phyloP scores from a whole-genome alignment of 1,284 basidiomycete genomes.

The Irpex sp. region DNA sequence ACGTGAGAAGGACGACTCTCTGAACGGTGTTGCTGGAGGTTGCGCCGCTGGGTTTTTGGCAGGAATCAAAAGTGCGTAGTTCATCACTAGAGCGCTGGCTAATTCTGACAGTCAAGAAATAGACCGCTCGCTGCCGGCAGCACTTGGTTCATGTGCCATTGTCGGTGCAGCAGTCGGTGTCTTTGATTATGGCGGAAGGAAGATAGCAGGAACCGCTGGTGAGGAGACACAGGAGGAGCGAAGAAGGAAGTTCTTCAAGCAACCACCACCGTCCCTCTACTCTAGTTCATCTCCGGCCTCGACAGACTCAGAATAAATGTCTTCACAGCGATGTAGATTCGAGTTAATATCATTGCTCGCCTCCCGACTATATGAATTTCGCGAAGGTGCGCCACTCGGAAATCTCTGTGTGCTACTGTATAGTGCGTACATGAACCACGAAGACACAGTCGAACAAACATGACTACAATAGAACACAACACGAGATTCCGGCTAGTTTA shows the following conservation, averaged over 20 bases:
- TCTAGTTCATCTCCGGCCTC: conserved; percentile 16
- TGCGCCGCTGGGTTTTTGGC: conserved; percentile 93
- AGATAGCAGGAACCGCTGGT: conserved; percentile 42
- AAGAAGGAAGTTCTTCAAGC: conserved; percentile 73
- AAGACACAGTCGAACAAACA: not conserved
- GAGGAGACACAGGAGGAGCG: conserved; percentile 53
- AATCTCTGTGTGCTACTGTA: not conserved
- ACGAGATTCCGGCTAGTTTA: not conserved
- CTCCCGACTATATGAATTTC: not conserved
- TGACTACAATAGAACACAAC: not conserved
- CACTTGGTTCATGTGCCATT: conserved; percentile 77
- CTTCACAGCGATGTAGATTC: not conserved
- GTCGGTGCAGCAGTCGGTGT: conserved; percentile 81
- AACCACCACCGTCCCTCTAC: conserved; percentile 31
- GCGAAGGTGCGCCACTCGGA: not conserved
- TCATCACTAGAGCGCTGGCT: conserved; percentile 4
- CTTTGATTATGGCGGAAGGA: conserved; percentile 78
- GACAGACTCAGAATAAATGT: conserved; percentile 24
- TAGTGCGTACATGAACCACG: not conserved
- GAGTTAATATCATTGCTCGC: conserved; percentile 16
- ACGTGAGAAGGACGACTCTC: conserved; percentile 76
- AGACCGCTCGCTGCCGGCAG: conserved; percentile 86
- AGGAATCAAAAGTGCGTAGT: conserved; percentile 72
- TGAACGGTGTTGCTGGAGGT: conserved; percentile 86
- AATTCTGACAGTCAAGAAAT: conserved; percentile 2